Base-by-base conservation (phyloP, 805 yeast genomes). In the Helenozyma rhizophorensis region DNA sequence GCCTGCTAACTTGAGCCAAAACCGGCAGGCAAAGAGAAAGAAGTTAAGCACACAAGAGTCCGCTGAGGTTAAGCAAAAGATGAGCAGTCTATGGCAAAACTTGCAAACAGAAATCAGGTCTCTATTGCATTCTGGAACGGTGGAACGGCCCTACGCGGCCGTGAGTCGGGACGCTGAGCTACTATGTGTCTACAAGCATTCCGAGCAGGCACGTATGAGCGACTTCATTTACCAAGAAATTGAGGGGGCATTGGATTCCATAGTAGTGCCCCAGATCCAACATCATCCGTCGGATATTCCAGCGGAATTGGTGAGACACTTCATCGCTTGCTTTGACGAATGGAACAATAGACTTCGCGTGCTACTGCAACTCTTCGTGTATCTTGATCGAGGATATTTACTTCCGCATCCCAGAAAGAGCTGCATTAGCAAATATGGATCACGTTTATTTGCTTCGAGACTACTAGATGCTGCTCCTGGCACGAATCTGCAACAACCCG, bases 351-450 rank as follows among this genome's bases (percentile, higher is more conserved):
- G 48, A 29, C 34, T 65, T 18, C 25, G 31, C 11, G 25, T 47
- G 5, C 37, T 65, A 27, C 42, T 51, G 26, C 58, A 56, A 39
- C 33, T 64, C 14, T 65, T 62, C 30, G 36, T 64, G 4, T 63
- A 59, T 31, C 39, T 64, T 29, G 72, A 65, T 45, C 40, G 62
- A 23, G 45, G 53, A 13, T 65, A 65, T 33, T 49, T 65, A 10
- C 42, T 51, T 23, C 58, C 45, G 21, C 68, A 62, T 33, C 57
- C 62, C 3, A 37, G 40, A n/a, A 54, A 53, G 30, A 36, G 39
- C 16, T 46, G 51, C 29, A 58, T 64, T 7, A 21, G 45, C 21
- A 48, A 53, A 29, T 40, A 36, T 27, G 67, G 68, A 1, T 25
- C 46, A 8, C 36, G 28, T 9, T 36, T 51, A n/a, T 51, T 54